These are phyloP conservation scores for Diplotaxis tenuifolia DNA, from an alignment of 345 rosid species.

Conservation along the genomic window DNA sequence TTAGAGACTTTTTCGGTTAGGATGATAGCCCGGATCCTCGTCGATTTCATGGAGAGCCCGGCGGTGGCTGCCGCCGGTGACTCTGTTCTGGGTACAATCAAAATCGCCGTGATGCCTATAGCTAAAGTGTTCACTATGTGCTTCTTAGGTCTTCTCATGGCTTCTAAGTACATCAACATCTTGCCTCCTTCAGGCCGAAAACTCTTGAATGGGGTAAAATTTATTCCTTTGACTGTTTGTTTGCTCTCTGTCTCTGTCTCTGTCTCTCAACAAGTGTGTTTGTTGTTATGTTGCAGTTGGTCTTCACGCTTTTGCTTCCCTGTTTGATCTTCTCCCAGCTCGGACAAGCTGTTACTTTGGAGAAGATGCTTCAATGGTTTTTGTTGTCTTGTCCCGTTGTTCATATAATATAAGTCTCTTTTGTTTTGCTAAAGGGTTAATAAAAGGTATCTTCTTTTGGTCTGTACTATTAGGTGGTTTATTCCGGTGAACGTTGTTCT, in stretches of 20 bases:
- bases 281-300: constrained; percentile 60
- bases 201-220: constrained; percentile 81
- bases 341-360: constrained; percentile 82
- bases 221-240: background rate
- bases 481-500: constrained; percentile 90
- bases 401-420: background rate
- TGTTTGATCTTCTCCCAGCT: constrained; percentile 96
- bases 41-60: constrained; percentile 36
- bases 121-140: constrained; percentile 95
- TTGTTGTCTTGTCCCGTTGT: background rate
- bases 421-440: background rate
- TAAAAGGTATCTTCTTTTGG: constrained; percentile 7
- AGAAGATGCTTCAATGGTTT: constrained; percentile 92
- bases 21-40: constrained; percentile 46
- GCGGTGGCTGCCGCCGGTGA: constrained; percentile 43
- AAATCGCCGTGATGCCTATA: constrained; percentile 91
- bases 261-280: background rate
- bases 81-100: constrained; percentile 61
- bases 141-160: constrained; percentile 94
- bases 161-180: constrained; percentile 88
- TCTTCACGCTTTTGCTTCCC: constrained; percentile 94
- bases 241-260: background rate
- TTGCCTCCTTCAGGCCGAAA: constrained; percentile 89
- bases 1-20: background rate
- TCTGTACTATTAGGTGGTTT: constrained; percentile 70